Base-by-base conservation (phyloP, 129 eudicot species). In the Lonicera japonica region DNA sequence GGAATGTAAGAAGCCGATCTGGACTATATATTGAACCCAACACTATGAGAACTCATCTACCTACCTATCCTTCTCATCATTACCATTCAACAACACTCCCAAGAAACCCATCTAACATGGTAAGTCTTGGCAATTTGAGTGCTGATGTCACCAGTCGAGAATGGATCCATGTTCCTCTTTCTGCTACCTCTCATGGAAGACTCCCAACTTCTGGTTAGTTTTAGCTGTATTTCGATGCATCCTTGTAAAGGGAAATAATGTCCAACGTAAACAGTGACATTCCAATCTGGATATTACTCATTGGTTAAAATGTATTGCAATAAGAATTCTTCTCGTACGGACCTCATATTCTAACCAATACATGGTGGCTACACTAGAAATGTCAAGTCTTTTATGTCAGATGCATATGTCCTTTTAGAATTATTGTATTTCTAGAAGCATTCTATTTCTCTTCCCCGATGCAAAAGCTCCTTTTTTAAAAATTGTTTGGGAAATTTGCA, bases 1-100 rank as follows among this genome's bases (percentile, higher is more conserved):
- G 81, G 25, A 71, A 67, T 34, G 81, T 80, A 40, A 75, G 85
- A 59, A 79, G 75, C 67, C 77, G 81, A 75, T 71, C 74, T 46
- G 75, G 74, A 43, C 69, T 63, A 39, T 75, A 75, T 63, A 15
- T 39, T 58, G 81, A 75, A 43, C 64, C 81, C 12, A n/a, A 21
- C 25, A 12, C 53, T 22, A 56, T 66, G 68, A 70, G 78, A 75
- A 48, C 72, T 13, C 81, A 71, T 63, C 45, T 67, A 57, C 64
- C 78, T 17, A 54, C 60, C 57, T 65, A 70, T 63, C 70, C 79
- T 60, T 78, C 77, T 66, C 77, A 70, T 15, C 63, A 25, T 52
- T 67, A 70, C 63, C 84, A 66, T 45, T 46, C 76, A 46, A 48
- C 62, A 48, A 15, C 71, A 24, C 48, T 40, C 5, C 62, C 54